These are phyloP conservation scores for Vicia faba DNA, from an alignment of 306 rosid species.

Conservation along the genomic window DNA sequence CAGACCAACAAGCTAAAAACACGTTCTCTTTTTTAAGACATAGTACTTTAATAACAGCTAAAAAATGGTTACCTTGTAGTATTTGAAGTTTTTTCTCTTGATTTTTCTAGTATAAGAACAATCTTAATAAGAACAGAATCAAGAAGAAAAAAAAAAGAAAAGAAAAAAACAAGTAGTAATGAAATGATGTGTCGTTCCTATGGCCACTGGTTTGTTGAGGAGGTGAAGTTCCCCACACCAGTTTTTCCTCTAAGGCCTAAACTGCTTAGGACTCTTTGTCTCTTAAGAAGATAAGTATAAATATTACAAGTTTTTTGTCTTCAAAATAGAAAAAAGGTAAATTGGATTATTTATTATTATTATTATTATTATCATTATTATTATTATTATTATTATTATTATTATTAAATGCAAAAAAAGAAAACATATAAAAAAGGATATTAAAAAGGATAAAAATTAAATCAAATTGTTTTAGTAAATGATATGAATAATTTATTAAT, in stretches of 20 bases:
- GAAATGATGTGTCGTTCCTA: not conserved
- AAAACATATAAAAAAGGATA: not conserved
- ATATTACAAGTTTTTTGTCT: not conserved
- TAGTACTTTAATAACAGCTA: not conserved
- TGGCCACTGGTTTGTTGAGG: conserved; percentile 3
- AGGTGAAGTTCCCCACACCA: not conserved
- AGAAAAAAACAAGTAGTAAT: not conserved
- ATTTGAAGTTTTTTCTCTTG: not conserved
- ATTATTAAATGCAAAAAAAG: no score
- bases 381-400: no score
- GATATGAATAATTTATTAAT: not conserved
- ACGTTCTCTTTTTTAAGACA: not conserved
- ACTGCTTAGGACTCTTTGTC: not conserved
- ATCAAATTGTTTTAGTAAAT: not conserved
- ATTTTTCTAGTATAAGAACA: not conserved
- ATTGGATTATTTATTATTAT: no score
- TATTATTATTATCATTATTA: no score
- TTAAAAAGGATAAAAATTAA: not conserved
- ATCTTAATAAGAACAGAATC: not conserved
- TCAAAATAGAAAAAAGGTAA: no score
- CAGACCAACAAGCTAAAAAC: not conserved
- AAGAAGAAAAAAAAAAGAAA: no score
- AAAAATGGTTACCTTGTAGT: not conserved
- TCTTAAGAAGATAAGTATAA: not conserved
- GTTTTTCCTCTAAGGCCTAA: not conserved